Conservation (phyloP, 495 filamentous ascomycete genomes). For the Copromyces sp. region DNA sequence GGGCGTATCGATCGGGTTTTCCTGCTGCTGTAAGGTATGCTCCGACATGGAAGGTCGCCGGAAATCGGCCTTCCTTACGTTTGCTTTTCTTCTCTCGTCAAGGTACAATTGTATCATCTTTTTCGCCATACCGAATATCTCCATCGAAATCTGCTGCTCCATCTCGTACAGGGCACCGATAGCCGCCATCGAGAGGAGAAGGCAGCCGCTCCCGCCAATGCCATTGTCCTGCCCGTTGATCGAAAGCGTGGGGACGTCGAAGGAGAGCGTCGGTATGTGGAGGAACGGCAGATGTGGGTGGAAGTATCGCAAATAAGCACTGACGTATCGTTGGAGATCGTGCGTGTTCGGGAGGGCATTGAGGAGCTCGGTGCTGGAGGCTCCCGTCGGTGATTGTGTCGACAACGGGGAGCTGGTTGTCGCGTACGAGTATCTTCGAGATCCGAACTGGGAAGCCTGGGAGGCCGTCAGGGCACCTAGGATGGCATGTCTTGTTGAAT, state of each 20-base stretch:
- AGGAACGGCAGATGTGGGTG: conserved; percentile 92
- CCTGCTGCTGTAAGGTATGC: conserved; percentile 41
- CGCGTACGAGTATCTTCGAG: conserved; percentile 68
- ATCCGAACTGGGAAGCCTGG: conserved; percentile 61
- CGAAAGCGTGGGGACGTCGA: conserved; percentile 65
- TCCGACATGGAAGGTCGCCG: conserved; percentile 45
- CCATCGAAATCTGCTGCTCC: conserved; percentile 67
- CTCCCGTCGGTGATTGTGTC: conserved; percentile 38
- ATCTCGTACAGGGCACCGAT: conserved; percentile 93
- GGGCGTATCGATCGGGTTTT: conserved; percentile 69
- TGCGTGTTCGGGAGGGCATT: conserved; percentile 68
- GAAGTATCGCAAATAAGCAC: conserved; percentile 86
- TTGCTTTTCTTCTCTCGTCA: conserved; percentile 84
- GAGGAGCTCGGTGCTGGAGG: conserved; percentile 38
- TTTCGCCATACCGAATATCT: conserved; percentile 86
- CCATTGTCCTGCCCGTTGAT: conserved; percentile 53
- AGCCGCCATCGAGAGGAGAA: conserved; percentile 91
- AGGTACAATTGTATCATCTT: conserved; percentile 91
- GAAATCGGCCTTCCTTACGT: conserved; percentile 69
- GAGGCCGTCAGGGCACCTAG: conserved; percentile 60
- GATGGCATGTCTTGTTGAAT: conserved; percentile 83
- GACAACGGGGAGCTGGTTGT: conserved; percentile 56
- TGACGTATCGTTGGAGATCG: conserved; percentile 86
- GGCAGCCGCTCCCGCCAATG: conserved; percentile 73
- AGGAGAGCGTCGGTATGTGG: conserved; percentile 85